Percentiles rank a stretch among this genome's conserved stretches.
phyloP scores from a whole-genome alignment of 2,329 filamentous ascomycete genomes.

The Botrytis deweyae region DNA sequence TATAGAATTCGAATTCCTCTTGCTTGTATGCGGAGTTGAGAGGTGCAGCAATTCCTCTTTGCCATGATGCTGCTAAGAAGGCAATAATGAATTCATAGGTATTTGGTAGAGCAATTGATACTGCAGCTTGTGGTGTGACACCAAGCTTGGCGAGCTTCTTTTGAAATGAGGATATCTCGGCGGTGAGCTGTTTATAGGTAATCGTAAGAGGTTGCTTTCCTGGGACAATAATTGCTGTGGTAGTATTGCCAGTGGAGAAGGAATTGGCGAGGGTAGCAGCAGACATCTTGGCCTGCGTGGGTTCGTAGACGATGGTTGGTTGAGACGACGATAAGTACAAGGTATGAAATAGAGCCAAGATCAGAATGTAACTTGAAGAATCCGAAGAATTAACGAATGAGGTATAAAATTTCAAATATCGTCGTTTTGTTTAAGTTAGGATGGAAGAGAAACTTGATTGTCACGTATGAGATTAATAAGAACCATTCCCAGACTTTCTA shows the following conservation, averaged over 20 bases:
- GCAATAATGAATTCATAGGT: slow-evolving; percentile 86
- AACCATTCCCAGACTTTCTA: neutral
- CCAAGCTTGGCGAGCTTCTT: slow-evolving; percentile 74
- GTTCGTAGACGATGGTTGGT: slow-evolving; percentile 6
- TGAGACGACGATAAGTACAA: neutral
- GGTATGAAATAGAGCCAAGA: neutral
- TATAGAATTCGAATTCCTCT: slow-evolving; percentile 88
- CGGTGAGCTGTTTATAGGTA: slow-evolving; percentile 65
- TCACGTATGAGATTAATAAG: neutral
- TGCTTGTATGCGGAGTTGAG: slow-evolving; percentile 87
- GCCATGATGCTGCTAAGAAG: slow-evolving; percentile 83
- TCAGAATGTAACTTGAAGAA: slow-evolving; percentile 13
- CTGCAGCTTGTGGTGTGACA: slow-evolving; percentile 65
- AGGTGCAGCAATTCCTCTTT: slow-evolving; percentile 80
- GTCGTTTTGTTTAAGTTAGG: neutral
- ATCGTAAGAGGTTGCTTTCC: slow-evolving; percentile 64
- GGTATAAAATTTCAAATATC: neutral
- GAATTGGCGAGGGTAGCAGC: slow-evolving; percentile 55
- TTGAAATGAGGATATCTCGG: slow-evolving; percentile 71
- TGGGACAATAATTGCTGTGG: slow-evolving; percentile 72
- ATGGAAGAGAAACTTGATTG: neutral
- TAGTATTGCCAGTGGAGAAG: slow-evolving; percentile 51
- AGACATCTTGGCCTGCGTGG: slow-evolving; percentile 29
- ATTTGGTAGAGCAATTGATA: slow-evolving; percentile 81
- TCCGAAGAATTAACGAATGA: neutral